phyloP scores from a whole-genome alignment of 495 filamentous ascomycete genomes.

The Paragyromitra xinjiangensis region DNA sequence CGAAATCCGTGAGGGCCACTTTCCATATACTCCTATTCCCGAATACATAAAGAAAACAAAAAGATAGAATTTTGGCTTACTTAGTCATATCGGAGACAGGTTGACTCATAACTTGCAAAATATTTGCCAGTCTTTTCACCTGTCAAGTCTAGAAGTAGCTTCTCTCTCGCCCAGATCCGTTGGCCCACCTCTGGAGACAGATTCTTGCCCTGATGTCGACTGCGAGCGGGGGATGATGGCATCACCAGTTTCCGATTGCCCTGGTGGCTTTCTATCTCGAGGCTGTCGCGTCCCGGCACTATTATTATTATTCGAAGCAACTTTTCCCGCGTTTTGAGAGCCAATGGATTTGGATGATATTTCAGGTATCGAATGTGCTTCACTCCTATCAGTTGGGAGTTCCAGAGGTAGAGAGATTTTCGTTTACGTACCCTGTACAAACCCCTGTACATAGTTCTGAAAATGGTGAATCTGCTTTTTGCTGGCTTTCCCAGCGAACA shows the following conservation, averaged over 20 bases:
- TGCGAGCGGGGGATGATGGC: neutral
- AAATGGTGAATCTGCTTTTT: conserved; percentile 20
- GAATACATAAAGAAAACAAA: too few relatives aligned
- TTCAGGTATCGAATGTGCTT: neutral
- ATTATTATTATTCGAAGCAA: neutral
- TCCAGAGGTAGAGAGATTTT: neutral
- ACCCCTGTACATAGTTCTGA: conserved; percentile 22
- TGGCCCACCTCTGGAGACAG: too few relatives aligned
- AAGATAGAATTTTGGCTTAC: neutral
- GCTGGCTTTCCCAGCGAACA: conserved; percentile 18
- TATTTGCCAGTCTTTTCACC: neutral
- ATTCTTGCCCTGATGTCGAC: neutral
- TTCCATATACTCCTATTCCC: neutral
- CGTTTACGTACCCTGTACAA: neutral
- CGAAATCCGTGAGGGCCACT: neutral
- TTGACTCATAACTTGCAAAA: neutral
- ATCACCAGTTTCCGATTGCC: neutral
- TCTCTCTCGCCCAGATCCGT: too few relatives aligned
- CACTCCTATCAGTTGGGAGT: neutral
- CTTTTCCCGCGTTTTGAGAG: neutral
- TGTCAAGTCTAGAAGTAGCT: neutral
- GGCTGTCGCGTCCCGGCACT: neutral
- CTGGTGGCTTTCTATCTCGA: neutral
- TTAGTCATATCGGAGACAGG: neutral
- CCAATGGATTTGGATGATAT: neutral